Evolutionary conservation across 2,329 filamentous ascomycete genomes (phyloP), one percentile per base, ranked within the genome.

Genomic region (Neopestalotiopsis clavispora): DNA sequence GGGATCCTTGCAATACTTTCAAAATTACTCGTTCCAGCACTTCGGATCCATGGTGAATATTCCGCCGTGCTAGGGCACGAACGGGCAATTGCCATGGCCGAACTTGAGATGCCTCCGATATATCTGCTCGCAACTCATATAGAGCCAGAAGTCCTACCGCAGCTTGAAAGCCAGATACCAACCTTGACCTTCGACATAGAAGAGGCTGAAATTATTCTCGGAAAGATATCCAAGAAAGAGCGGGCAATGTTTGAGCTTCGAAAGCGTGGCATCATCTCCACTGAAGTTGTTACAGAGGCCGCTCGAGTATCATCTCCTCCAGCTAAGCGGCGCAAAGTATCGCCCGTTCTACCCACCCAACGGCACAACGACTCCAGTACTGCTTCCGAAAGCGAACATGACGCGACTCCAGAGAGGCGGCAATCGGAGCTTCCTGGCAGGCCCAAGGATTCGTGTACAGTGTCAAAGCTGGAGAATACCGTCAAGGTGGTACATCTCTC

Each of bases 181-280:
- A 86, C 85, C 0, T 77, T 96, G 66, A 95, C 93, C 0, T 91
- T 91, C 69, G 88, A 95, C 77, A 83, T 92, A 66, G 83, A 84
- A 14, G 92, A 95, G 78, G 94, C 94, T 0, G 84, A 87, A 4
- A 79, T 98, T 3, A 84, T 97, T 1, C 78, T 98, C 38, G 94
- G 92, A 1, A 93, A 90, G 72, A 86, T 97, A 42, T 85, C 85
- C 0, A 91, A 89, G 67, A 90, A 88, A 72, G 87, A 89, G 74
- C 87, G 95, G 20, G 94, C 94, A 0, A 84, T 88, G 61, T 90
- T 97, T 74, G 95, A 98, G 80, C 82, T 98, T 70, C 86, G 93
- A 66, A 86, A 88, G 6, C 86, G 89, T 60, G 90, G 89, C 14
- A 73, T 97, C 2, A 78, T 80, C 56, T 89, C 90, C 0, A 83